Base-by-base conservation (phyloP, 2,329 filamentous ascomycete species). In the Tolypocladium nubicola region DNA sequence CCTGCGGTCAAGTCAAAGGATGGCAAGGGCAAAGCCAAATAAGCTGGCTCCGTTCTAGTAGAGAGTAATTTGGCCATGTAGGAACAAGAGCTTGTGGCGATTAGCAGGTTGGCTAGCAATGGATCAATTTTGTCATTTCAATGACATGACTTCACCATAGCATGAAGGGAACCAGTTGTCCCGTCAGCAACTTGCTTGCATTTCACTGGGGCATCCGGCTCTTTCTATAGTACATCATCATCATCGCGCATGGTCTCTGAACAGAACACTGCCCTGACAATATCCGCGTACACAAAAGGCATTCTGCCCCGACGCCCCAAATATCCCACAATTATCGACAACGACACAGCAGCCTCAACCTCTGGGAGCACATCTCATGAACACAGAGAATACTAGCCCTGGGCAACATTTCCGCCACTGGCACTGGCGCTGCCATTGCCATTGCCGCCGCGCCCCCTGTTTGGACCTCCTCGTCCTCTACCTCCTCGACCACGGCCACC, bases 1-100 rank as follows among this genome's bases (percentile, higher is more conserved):
- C 89, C 89, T 0, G 76, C 78, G 38, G 64, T 90, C 59, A 89
- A 88, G 76, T 76, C 72, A 30, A 87, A 85, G 74, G 70, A 70
- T 26, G 50, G 39, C 40, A 68, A 66, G 56, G 58, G 53, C 49
- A 61, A 63, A 38, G 41, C 40, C 19, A 59, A 53, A 1, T 59
- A 43, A 49, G 30, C 30, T 14, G 47, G 2, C 8, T 9, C 1
- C 9, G 38, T 16, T 37, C 16, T 45, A 30, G 35, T n/a, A 56
- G 38, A 26, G 56, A 59, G 35, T 54, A 54, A 21, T 14, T 19
- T 3, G 26, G 26, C n/a, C 40, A 21, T 23, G n/a, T 33, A 35
- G 23, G 23, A 43, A 33, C 58, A 56, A 55, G 63, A 57, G 60
- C 54, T 41, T 60, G 35, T 50, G 61, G 61, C 60, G 63, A 65